A percentile compares a stretch with the other conserved stretches of the same genome.
Evolutionary conservation across 768 basidiomycete species (phyloP).

Genomic region (Solioccasus polychromus): DNA sequence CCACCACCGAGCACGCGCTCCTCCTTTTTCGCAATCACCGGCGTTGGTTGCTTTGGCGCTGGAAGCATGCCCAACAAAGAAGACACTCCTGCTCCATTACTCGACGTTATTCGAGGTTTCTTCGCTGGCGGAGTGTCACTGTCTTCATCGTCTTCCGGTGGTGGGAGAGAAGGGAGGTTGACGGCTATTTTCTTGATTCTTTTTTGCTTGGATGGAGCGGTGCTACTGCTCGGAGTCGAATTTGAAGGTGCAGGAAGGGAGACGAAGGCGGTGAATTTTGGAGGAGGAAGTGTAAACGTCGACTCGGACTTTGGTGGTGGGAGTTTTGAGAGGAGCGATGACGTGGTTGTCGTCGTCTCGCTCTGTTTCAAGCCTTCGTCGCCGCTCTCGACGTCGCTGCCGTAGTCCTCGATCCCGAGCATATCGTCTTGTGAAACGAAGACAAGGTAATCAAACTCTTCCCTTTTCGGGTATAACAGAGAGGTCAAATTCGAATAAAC

Average conservation of each 20-base stretch:
- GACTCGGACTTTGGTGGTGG: constrained; percentile 31
- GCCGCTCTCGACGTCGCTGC: constrained; percentile 66
- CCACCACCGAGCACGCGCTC: constrained; percentile 67
- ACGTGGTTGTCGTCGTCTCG: constrained; percentile 3
- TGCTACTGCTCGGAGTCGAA: constrained; percentile 5
- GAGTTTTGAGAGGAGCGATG: constrained; percentile 19
- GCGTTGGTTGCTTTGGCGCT: constrained; percentile 56
- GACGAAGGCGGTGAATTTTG: constrained; percentile 27
- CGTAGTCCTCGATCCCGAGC: constrained; percentile 77
- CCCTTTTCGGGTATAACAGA: background rate
- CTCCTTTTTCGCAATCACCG: constrained; percentile 36
- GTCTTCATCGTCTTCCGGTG: constrained; percentile 39
- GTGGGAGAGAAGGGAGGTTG: constrained; percentile 26
- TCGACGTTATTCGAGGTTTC: constrained; percentile 46
- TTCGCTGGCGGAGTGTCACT: constrained; percentile 55
- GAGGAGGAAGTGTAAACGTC: constrained; percentile 36
- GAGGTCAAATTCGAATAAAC: background rate
- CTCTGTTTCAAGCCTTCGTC: constrained; percentile 31
- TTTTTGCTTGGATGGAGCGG: constrained; percentile 37
- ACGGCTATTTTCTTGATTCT: constrained; percentile 45
- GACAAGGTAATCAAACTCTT: background rate
- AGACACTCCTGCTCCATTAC: constrained; percentile 54
- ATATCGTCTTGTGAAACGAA: constrained; percentile 34
- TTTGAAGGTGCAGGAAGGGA: constrained; percentile 27
- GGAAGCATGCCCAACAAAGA: constrained; percentile 73